Conservation (phyloP, 1,284 basidiomycete genomes). For the Lentinus polychrous region DNA sequence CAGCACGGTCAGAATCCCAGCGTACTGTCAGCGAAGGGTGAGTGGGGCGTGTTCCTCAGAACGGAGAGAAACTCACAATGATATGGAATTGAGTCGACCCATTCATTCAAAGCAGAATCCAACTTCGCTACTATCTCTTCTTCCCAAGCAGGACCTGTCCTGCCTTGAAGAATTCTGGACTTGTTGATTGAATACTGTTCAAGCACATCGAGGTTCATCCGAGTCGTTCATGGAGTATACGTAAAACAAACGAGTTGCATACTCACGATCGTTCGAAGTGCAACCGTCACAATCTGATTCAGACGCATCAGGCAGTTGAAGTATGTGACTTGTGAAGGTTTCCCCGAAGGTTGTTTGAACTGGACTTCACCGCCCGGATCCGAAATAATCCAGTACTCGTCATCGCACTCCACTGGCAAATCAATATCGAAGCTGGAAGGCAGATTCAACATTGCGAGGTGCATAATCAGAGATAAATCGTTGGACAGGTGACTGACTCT, state of each 20-base stretch:
- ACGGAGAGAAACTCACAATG: conserved; percentile 27
- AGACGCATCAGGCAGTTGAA: conserved; percentile 50
- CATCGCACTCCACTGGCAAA: conserved; percentile 53
- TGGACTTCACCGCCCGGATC: conserved; percentile 34
- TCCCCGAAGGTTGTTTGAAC: conserved; percentile 40
- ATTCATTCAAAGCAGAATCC: conserved; percentile 55
- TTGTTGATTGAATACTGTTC: conserved; percentile 57
- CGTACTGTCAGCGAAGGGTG: conserved; percentile 44
- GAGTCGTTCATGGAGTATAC: neutral
- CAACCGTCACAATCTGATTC: conserved; percentile 48
- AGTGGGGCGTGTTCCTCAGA: neutral
- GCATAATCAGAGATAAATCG: too few relatives aligned
- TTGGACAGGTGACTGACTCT: conserved; percentile 45
- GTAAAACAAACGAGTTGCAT: neutral
- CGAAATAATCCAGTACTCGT: conserved; percentile 53
- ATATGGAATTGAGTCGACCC: conserved; percentile 54
- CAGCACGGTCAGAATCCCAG: conserved; percentile 50
- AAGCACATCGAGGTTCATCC: neutral
- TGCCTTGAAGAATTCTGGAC: conserved; percentile 36
- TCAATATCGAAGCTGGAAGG: conserved; percentile 45
- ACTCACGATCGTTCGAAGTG: conserved; percentile 47
- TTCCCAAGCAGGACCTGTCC: conserved; percentile 43
- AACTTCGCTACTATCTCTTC: conserved; percentile 50
- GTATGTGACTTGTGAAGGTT: conserved; percentile 37
- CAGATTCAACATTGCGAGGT: neutral